Evolutionary conservation across 2,329 filamentous ascomycete genomes (phyloP), one percentile per base, ranked within the genome.

Genomic region (Venturia oleaginea): DNA sequence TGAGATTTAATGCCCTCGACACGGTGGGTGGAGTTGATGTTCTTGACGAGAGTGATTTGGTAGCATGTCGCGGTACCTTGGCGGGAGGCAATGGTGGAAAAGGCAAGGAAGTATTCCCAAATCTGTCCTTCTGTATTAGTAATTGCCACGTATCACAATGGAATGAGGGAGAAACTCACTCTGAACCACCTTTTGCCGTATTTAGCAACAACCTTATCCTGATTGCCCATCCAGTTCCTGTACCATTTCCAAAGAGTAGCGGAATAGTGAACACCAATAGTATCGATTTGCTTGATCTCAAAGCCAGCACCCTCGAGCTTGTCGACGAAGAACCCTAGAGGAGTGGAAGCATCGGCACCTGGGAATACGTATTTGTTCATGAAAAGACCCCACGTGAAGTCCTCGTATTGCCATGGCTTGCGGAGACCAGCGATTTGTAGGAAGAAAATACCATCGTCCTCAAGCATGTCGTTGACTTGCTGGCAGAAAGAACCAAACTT

Each of bases 351-450:
- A 75, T 97, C 94, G 62, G 94, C 94, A 75, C 94, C 94, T 40
- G 92, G 94, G 85, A 97, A 97, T 76, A 97, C 84, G 78, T 97
- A 96, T 82, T 96, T 97, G 87, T 97, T 97, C 92, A 97, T 96
- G 84, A 97, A 97, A 59, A 97, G 84, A 75, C 94, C 94, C 94
- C 94, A 97, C 76, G 93, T 90, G 62, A 97, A 84, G 79, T 97
- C 93, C 82, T 97, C 92, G 74, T 96, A 97, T 78, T 97, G 94
- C 94, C 94, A 97, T 68, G 84, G 82, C 81, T 95, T 95, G 71
- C 94, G 89, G 67, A 99, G 84, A 79, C 94, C 94, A 71, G 93
- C 92, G 71, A 95, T 92, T 78, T 97, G 94, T 67, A 97, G 83
- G 84, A 94, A 97, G 82, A 97, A 96, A 69, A 91, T 85, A 76